Evolutionary conservation across 1,284 basidiomycete genomes (phyloP).

Genomic region (Malassezia dermatis): DNA sequence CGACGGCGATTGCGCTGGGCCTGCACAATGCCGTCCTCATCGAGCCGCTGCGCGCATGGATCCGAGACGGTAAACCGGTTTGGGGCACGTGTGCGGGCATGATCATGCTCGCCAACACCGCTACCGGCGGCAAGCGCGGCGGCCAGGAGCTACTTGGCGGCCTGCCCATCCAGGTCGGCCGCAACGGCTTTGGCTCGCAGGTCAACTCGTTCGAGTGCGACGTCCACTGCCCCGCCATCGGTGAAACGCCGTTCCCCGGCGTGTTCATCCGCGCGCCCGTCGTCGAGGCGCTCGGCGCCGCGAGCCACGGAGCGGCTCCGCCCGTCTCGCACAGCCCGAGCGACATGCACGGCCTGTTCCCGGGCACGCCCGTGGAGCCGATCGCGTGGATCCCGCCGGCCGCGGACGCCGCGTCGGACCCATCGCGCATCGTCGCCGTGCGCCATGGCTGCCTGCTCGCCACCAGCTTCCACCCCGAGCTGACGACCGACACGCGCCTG

Average conservation of each 20-base stretch:
- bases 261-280: conserved; percentile 93
- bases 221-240: conserved; percentile 59
- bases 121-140: conserved; percentile 64
- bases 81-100: conserved; percentile 98
- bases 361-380: conserved; percentile 50
- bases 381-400: conserved; percentile 59
- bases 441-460: conserved; percentile 73
- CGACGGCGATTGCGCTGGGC: conserved; percentile 81
- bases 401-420: conserved; percentile 32
- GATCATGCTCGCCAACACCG: conserved; percentile 61
- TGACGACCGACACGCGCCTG: conserved; percentile 74
- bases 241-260: conserved; percentile 63
- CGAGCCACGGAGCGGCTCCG: conserved; percentile 7
- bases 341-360: conserved; percentile 29
- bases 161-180: conserved; percentile 66
- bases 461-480: conserved; percentile 88
- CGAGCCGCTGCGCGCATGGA: conserved; percentile 66
- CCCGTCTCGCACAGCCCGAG: conserved; percentile 1
- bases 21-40: conserved; percentile 68
- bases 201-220: conserved; percentile 80
- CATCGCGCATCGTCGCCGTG: conserved; percentile 66
- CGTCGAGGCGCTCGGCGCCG: conserved; percentile 28
- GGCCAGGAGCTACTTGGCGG: conserved; percentile 78
- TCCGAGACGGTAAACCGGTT: conserved; percentile 56
- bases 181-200: conserved; percentile 62